Base-by-base conservation (phyloP, 345 rosid species). In the Boechera retrofracta region DNA sequence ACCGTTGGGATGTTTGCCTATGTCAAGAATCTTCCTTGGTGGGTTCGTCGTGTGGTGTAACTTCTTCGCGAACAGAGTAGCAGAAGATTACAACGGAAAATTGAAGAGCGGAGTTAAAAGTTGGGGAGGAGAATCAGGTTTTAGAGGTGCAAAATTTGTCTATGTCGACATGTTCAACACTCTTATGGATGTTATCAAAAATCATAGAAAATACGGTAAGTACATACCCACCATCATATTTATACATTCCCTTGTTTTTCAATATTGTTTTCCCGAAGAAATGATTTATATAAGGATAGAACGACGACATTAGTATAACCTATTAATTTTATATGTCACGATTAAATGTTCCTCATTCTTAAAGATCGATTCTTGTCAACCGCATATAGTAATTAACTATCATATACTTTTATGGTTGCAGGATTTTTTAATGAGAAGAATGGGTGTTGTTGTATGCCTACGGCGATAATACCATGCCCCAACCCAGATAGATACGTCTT, bases 111-210 rank as follows among this genome's bases (percentile, higher is more conserved):
- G 54, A 6, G 3, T 35, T 9, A 55, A 28, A 60, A 12, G 5
- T 36, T 79, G 69, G 70, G 57, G 35, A 41, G 3, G 48, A 1
- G 68, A 67, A 53, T 13, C 58, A 1, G 70, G 57, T 56, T 78
- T 79, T 52, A 18, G 64, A 0, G 52, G 82, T 54, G 77, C 86
- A 69, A 85, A 32, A 15, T 11, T 88, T 52, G 84, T 83, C 35
- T 89, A 82, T 5, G 13, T 87, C 2, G 93, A 93, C 72, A 77
- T 87, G 80, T 90, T 79, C 75, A 76, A 12, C 51, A 78, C 89
- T 57, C 80, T 93, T n/a, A 83, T 82, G 44, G 74, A 83, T 28
- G 55, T 93, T 73, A 85, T 87, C 2, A 70, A 85, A 33, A 76
- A 86, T 60, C 83, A 89, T 44, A n/a, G 58, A 10, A 66, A 47